Evolutionary conservation across 2,329 filamentous ascomycete species (phyloP).

Genomic region (Neopestalotiopsis rosae): DNA sequence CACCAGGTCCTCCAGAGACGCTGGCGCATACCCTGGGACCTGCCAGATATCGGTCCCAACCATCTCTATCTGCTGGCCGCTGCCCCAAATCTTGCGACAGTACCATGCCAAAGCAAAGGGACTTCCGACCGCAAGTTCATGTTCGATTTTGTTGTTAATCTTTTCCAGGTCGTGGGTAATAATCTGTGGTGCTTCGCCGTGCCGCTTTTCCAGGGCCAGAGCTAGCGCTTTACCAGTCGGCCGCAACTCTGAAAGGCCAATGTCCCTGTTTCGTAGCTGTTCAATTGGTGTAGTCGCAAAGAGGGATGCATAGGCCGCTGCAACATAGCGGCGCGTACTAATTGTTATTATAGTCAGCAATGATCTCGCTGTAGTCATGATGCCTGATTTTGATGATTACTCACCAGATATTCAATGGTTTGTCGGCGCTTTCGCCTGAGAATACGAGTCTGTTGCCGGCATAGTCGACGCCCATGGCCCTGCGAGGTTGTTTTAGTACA

Average conservation of each 20-base stretch:
- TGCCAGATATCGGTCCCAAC: conserved; percentile 33
- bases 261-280: conserved; percentile 27
- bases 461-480: conserved; percentile 12
- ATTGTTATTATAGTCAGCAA: too few relatives aligned
- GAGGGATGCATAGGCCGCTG: conserved; percentile 33
- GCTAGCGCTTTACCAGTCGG: conserved; percentile 32
- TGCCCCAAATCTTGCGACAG: conserved; percentile 34
- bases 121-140: conserved; percentile 22
- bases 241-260: conserved; percentile 30
- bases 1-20: conserved; percentile 27
- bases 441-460: conserved; percentile 23
- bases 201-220: conserved; percentile 24
- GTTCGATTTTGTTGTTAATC: conserved; percentile 28
- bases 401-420: conserved; percentile 28
- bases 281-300: conserved; percentile 30
- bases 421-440: conserved; percentile 30
- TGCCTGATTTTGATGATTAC: neutral
- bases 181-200: conserved; percentile 24
- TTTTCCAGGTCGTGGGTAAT: conserved; percentile 29
- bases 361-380: neutral
- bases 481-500: neutral
- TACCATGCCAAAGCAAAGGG: conserved; percentile 31
- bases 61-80: conserved; percentile 24
- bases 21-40: conserved; percentile 30
- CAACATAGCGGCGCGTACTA: conserved; percentile 29